Conservation (phyloP, 1,139 yeast genomes). For the Scheffersomyces illinoinensis region DNA sequence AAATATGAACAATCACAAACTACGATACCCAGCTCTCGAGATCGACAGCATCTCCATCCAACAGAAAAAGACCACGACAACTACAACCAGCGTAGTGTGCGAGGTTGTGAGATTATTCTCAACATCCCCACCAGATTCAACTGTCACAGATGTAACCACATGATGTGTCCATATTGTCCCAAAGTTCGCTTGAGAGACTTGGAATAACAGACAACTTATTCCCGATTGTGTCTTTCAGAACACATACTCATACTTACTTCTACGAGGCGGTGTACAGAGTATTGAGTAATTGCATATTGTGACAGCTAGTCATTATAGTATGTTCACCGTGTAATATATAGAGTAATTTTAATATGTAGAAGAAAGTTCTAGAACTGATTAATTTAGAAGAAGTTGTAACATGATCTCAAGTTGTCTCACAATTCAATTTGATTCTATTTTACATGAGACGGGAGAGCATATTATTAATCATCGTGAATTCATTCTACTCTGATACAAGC, state of each 20-base stretch:
- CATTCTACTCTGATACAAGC: background rate
- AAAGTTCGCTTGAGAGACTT: constrained; percentile 45
- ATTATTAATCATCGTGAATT: no score
- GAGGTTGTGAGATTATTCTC: constrained; percentile 6
- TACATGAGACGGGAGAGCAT: background rate
- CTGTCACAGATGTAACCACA: constrained; percentile 49
- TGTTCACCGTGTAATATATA: background rate
- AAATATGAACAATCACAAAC: background rate
- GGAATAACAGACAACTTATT: constrained; percentile 1
- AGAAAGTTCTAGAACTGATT: background rate
- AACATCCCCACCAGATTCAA: constrained; percentile 38
- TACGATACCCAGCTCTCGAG: background rate
- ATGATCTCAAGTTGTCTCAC: background rate
- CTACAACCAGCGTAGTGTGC: constrained; percentile 1
- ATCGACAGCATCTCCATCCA: background rate
- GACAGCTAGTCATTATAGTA: background rate
- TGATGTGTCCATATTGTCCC: constrained; percentile 57
- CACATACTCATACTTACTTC: background rate
- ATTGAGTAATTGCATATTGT: background rate
- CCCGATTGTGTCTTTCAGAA: background rate
- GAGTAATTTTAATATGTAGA: background rate
- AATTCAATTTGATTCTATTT: background rate
- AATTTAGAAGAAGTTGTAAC: background rate
- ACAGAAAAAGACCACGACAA: background rate
- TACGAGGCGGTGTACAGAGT: background rate